Evolutionary conservation across 768 basidiomycete species (phyloP), one percentile per base, ranked within the genome.

Genomic region (Lentinula edodes): DNA sequence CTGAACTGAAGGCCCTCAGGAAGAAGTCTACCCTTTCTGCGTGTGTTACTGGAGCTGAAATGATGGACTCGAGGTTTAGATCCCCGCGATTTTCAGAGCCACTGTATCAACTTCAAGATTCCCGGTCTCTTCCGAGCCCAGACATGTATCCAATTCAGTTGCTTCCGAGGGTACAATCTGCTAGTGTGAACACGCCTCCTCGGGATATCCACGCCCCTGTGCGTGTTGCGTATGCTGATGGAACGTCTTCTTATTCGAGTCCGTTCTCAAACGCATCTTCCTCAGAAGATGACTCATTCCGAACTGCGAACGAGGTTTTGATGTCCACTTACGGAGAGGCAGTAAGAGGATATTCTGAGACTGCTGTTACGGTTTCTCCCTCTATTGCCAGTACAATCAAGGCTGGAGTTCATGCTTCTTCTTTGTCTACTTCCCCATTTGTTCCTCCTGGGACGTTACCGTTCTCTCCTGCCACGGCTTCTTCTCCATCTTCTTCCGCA

Each of bases 1-100:
- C 68, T 6, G 77, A 77, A 13, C 65, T 89, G 57, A 77, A 80
- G 66, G 71, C 68, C 34, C 66, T 86, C 36, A 76, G 82, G 52
- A 76, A 72, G 45, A 18, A 12, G 16, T 28, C 28, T 20, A 0
- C 32, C 2, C 32, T n/a, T 34, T 15, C 51, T 35, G 4, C 32
- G 16, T 23, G 28, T 41, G 55, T 43, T 15, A 23, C 5, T 9
- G 73, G 66, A n/a, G 71, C 68, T 20, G 80, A 76, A 2, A 67
- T 69, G 23, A 70, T 70, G 48, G 67, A 66, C 13, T 66, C 70
- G 58, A 75, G 75, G 18, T 59, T 52, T 38, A 53, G 61, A 28
- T 75, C 79, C 42, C 73, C 71, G 45, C 69, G 38, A 65, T 71
- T 28, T 58, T 32, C 67, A 67, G 23, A 65, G 5, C 54, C 20